Percentiles rank a stretch among this genome's conserved stretches.
phyloP scores from a whole-genome alignment of 768 basidiomycete genomes.

The Albatrellus ellisii region DNA sequence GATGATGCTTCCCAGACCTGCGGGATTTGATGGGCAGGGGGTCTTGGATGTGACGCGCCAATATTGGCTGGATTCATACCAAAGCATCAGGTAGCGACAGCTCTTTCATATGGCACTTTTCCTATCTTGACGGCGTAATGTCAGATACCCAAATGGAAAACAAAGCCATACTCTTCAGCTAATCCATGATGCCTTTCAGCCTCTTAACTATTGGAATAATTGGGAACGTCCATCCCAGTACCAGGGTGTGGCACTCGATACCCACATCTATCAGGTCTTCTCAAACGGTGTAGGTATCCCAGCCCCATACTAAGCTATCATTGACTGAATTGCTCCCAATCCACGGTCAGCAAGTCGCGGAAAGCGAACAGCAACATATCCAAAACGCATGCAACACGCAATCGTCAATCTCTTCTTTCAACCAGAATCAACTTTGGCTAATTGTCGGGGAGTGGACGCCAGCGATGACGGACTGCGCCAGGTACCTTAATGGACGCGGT shows the following conservation, averaged over 20 bases:
- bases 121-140: constrained; percentile 16
- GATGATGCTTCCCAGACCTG: constrained; percentile 37
- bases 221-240: constrained; percentile 41
- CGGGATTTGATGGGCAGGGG: constrained; percentile 45
- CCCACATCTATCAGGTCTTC: constrained; percentile 73
- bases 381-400: constrained; percentile 37
- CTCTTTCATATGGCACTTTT: constrained; percentile 2
- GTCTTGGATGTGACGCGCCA: constrained; percentile 38
- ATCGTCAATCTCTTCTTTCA: constrained; percentile 32
- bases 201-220: constrained; percentile 54
- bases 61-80: constrained; percentile 67
- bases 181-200: constrained; percentile 73
- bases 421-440: constrained; percentile 47
- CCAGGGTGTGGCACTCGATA: constrained; percentile 66
- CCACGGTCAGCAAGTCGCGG: constrained; percentile 28
- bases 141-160: constrained; percentile 31
- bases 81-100: constrained; percentile 45
- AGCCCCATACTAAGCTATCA: neutral
- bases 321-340: neutral
- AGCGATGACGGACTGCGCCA: constrained; percentile 65
- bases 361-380: constrained; percentile 44
- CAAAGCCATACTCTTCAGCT: constrained; percentile 47
- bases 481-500: constrained; percentile 77
- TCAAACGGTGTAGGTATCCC: constrained; percentile 34
- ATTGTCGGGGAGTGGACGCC: constrained; percentile 86